Conservation (phyloP, 495 filamentous ascomycete genomes). For the Aspergillus cavernicola region DNA sequence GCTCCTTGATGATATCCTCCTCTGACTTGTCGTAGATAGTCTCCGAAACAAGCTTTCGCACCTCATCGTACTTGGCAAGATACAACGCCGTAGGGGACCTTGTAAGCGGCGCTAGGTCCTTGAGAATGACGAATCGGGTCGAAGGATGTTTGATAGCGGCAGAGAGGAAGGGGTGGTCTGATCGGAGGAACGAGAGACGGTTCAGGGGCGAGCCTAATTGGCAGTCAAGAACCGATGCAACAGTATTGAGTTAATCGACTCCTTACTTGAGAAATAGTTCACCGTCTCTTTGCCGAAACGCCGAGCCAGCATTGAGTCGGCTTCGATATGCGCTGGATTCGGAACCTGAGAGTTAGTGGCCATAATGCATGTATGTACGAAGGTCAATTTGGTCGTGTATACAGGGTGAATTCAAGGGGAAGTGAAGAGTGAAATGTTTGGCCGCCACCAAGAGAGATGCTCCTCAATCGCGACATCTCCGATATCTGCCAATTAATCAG, state of each 20-base stretch:
- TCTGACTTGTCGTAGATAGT: slow-evolving; percentile 70
- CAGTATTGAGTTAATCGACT: too few species aligned
- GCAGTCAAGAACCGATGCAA: too few species aligned
- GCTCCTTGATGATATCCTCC: slow-evolving; percentile 65
- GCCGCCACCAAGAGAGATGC: neutral
- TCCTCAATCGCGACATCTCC: neutral
- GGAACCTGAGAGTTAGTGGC: slow-evolving; percentile 40
- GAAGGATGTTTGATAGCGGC: slow-evolving; percentile 68
- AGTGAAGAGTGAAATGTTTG: neutral
- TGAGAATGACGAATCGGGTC: slow-evolving; percentile 71
- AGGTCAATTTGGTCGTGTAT: neutral
- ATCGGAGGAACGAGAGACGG: slow-evolving; percentile 80
- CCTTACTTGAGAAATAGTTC: slow-evolving; percentile 88
- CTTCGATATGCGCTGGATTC: slow-evolving; percentile 56
- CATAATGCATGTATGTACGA: slow-evolving; percentile 22
- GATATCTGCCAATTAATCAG: slow-evolving; percentile 7
- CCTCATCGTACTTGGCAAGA: slow-evolving; percentile 58
- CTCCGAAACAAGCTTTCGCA: slow-evolving; percentile 64
- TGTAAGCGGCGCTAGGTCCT: slow-evolving; percentile 73
- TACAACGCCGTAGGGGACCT: slow-evolving; percentile 53
- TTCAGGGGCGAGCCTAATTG: slow-evolving; percentile 72
- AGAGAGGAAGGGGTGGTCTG: slow-evolving; percentile 73
- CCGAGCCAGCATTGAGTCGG: slow-evolving; percentile 78
- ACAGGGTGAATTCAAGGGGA: neutral
- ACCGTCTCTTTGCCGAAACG: slow-evolving; percentile 88